Evolutionary conservation across 2,329 filamentous ascomycete genomes (phyloP), one percentile per base, ranked within the genome.

Genomic region (Coccinonectria pachysandricola): DNA sequence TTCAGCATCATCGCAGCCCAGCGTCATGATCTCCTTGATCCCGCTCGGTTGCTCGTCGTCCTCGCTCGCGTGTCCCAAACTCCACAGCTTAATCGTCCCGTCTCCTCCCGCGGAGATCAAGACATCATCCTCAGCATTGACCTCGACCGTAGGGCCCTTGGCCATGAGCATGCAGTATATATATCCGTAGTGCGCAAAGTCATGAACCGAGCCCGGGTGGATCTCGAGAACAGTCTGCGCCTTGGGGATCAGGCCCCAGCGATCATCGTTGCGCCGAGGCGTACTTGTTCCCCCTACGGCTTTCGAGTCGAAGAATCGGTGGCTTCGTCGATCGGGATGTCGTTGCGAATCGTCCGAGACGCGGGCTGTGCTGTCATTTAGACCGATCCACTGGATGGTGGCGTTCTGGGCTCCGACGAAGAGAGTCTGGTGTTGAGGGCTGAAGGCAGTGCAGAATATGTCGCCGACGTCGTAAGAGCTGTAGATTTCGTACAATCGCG

Each of bases 321-420:
- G 85, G 35, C 81, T 80, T 19, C 85, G 70, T 34, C 77, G 71
- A 17, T 80, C 79, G 1, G 82, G 82, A 40, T 88, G 85, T 21
- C 72, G 72, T 7, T 71, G 65, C 7, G 74, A 75, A 32, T 73
- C 73, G 26, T 71, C 74, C 4, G 64, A 59, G 11, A 70, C 79
- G 40, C 68, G 61, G 12, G 66, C 57, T 15, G 66, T 62, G 13
- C 73, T 68, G 36, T 83, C 71, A 42, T 72, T 72, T 29, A 94
- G 60, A 38, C 77, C 70, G 43, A 85, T 81, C 91, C 91, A 98
- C 65, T 94, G 87, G 27, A 95, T 91, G 19, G 80, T 85, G 6
- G 86, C 91, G 49, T 96, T 95, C 50, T 96, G 91, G 1, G 86
- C 84, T 31, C 91, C 91, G 21, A 94, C 71, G 52, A 94, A 96